Conservation (phyloP, 2,329 filamentous ascomycete genomes). For the Tolypocladium amazonense region DNA sequence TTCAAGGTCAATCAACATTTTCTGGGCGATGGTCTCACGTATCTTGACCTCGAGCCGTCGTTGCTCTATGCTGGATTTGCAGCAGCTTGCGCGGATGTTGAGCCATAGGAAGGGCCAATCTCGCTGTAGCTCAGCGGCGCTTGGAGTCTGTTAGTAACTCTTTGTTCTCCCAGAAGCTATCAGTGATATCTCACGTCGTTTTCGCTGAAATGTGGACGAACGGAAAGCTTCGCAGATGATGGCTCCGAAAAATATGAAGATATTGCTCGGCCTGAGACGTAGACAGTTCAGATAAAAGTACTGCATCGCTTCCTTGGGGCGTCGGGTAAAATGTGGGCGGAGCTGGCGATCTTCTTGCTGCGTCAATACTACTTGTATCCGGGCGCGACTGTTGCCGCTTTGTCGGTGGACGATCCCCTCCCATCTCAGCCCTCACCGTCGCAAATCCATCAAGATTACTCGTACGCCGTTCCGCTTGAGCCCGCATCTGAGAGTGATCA, state of each 20-base stretch:
- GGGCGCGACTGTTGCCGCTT: neutral
- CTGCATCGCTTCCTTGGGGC: neutral
- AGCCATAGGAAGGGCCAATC: slow-evolving; percentile 25
- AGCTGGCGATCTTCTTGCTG: neutral
- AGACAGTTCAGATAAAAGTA: neutral
- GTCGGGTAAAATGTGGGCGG: neutral
- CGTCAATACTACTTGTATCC: neutral
- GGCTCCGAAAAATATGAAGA: slow-evolving; percentile 7
- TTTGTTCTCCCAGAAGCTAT: neutral
- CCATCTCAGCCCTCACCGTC: neutral
- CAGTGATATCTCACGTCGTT: slow-evolving; percentile 2
- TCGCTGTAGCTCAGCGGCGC: slow-evolving; percentile 12
- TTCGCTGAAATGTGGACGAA: slow-evolving; percentile 11
- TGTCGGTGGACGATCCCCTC: neutral
- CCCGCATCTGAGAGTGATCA: neutral
- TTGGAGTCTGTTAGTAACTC: slow-evolving; percentile 1
- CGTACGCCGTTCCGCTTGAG: neutral
- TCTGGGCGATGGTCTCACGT: slow-evolving; percentile 11
- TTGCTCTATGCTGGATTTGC: slow-evolving; percentile 11
- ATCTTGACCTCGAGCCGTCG: slow-evolving; percentile 7
- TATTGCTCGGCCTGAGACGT: slow-evolving; percentile 3
- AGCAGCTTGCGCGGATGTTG: slow-evolving; percentile 19
- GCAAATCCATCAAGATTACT: neutral
- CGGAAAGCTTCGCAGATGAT: slow-evolving; percentile 17
- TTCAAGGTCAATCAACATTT: neutral